Evolutionary conservation across 495 filamentous ascomycete genomes (phyloP).

Genomic region (Pyronema omphalodes): DNA sequence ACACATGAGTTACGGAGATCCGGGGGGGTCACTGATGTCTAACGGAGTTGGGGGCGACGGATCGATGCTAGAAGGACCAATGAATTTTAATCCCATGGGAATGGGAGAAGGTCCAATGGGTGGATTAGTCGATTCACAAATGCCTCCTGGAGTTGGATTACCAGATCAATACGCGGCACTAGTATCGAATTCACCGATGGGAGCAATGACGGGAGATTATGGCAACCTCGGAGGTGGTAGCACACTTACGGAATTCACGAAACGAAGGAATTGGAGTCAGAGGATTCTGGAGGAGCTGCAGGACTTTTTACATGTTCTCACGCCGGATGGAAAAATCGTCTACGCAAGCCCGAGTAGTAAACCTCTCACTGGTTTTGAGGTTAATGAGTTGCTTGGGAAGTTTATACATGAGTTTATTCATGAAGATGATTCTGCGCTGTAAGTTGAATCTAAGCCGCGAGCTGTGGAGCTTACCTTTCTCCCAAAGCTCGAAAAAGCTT

Average conservation of each 20-base stretch:
- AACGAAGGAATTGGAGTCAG: conserved; percentile 74
- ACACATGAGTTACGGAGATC: no score
- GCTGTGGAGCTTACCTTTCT: no score
- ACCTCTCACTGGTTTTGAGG: conserved; percentile 56
- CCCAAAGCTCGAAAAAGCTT: not conserved
- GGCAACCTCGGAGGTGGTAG: conserved; percentile 33
- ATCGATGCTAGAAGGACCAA: no score
- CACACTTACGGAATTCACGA: conserved; percentile 64
- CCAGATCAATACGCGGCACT: conserved; percentile 19
- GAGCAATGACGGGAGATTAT: conserved; percentile 21
- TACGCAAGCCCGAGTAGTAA: conserved; percentile 70
- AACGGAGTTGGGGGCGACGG: no score
- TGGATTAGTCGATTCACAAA: no score
- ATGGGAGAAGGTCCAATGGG: no score
- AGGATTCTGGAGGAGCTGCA: conserved; percentile 76
- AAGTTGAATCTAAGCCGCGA: not conserved
- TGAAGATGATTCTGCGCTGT: conserved; percentile 62
- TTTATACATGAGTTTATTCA: conserved; percentile 70
- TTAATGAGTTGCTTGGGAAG: conserved; percentile 49
- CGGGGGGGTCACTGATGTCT: no score
- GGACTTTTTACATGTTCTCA: conserved; percentile 76
- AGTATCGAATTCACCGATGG: conserved; percentile 16
- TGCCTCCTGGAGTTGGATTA: no score
- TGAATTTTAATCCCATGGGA: no score
- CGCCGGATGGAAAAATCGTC: conserved; percentile 60